Evolutionary conservation across 352 stramenopile species (phyloP).

Genomic region (Globisporangium mamillatum): DNA sequence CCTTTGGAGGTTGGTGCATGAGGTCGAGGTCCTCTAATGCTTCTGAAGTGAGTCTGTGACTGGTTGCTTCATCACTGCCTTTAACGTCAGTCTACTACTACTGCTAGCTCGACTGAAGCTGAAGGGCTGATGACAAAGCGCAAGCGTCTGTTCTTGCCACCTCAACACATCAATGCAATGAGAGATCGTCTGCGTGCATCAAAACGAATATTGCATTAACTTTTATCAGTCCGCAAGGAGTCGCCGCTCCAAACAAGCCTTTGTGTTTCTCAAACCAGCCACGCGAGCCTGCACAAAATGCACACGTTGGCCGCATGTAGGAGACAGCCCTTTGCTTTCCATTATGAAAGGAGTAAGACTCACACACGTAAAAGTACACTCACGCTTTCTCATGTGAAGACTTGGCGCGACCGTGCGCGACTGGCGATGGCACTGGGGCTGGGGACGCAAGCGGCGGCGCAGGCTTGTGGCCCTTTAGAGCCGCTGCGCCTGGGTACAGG

Average conservation of each 20-base stretch:
- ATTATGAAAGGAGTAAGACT: no score
- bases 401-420: constrained; percentile 6
- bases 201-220: neutral
- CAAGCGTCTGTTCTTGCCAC: neutral
- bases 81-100: neutral
- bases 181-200: neutral
- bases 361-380: neutral
- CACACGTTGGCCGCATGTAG: neutral
- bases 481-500: constrained; percentile 33
- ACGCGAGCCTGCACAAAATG: neutral
- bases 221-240: neutral
- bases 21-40: no score
- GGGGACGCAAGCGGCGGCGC: neutral
- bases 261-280: neutral
- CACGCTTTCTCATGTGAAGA: constrained; percentile 25
- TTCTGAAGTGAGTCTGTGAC: no score
- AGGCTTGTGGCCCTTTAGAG: neutral
- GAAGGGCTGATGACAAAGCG: neutral
- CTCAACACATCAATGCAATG: neutral
- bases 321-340: neutral
- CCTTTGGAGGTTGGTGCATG: neutral
- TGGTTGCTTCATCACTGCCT: neutral
- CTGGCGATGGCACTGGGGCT: neutral
- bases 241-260: neutral
- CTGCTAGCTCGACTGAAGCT: neutral